Evolutionary conservation across 202 grass and related monocot species (phyloP).

Genomic region (Cymbopogon flexuosus): DNA sequence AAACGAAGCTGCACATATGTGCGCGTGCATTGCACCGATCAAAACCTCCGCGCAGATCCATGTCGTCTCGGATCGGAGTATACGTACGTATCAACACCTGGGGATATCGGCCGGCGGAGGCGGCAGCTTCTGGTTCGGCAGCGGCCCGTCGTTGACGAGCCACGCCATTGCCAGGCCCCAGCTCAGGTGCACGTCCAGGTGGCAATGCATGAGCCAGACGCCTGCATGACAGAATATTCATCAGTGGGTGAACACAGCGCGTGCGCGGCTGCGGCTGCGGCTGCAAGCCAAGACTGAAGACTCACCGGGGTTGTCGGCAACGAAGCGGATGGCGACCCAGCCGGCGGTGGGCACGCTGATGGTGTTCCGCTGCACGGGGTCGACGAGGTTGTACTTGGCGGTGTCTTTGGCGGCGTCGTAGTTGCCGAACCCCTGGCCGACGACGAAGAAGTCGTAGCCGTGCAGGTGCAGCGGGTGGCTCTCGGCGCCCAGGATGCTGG

Average conservation of each 20-base stretch:
- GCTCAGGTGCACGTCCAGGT: constrained; percentile 58
- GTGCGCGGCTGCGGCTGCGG: no score
- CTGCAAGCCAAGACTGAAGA: background rate
- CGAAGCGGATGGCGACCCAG: constrained; percentile 64
- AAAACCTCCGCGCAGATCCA: background rate
- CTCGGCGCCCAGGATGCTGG: constrained; percentile 49
- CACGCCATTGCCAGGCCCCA: constrained; percentile 71
- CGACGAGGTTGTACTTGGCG: constrained; percentile 52
- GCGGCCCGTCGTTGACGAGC: constrained; percentile 58
- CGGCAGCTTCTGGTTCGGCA: constrained; percentile 54
- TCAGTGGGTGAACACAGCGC: no score
- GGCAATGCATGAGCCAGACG: constrained; percentile 70
- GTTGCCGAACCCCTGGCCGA: constrained; percentile 54
- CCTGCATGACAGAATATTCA: constrained; percentile 1
- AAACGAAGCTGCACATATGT: background rate
- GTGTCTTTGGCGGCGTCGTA: constrained; percentile 45
- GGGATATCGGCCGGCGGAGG: constrained; percentile 60
- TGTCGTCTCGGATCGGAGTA: background rate
- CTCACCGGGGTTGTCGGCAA: constrained; percentile 57
- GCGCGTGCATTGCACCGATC: background rate
- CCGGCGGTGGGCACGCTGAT: constrained; percentile 57
- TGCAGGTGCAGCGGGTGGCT: constrained; percentile 69
- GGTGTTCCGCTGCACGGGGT: constrained; percentile 64
- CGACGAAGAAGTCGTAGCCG: constrained; percentile 61
- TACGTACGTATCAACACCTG: constrained; percentile 31